Evolutionary conservation across 441 rosid genomes (phyloP).

Genomic region (Erodium trifolium): DNA sequence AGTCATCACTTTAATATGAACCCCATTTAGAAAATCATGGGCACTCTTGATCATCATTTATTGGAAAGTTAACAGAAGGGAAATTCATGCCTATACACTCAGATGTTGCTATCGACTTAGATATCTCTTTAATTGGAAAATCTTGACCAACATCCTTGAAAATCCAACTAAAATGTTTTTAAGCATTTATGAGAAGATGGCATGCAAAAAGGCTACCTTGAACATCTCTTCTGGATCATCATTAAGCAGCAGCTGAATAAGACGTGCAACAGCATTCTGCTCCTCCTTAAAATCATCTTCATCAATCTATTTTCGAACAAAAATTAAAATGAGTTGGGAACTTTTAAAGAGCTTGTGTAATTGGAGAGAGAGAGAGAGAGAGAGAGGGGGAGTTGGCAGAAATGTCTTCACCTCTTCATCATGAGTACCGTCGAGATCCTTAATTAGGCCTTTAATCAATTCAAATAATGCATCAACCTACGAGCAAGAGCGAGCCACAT

Average conservation of each 20-base stretch:
- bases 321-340: not conserved
- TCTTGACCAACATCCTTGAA: constrained; percentile 20
- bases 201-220: constrained; percentile 42
- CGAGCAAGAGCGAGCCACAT: constrained; percentile 10
- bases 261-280: constrained; percentile 93
- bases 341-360: constrained; percentile 6
- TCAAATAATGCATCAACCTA: constrained; percentile 92
- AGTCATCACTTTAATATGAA: no score
- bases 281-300: constrained; percentile 95
- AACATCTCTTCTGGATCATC: constrained; percentile 94
- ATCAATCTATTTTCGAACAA: constrained; percentile 45
- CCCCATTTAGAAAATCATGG: not conserved
- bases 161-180: constrained; percentile 10
- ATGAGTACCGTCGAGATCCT: constrained; percentile 64
- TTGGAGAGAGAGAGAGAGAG: not conserved
- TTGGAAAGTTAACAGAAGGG: not conserved
- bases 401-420: constrained; percentile 52
- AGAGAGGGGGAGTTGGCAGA: not conserved
- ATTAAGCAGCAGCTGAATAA: constrained; percentile 78
- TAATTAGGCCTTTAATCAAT: constrained; percentile 80
- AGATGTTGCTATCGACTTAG: not conserved
- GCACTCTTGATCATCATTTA: not conserved
- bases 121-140: constrained; percentile 8
- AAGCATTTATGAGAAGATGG: not conserved
- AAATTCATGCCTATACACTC: not conserved